These are phyloP conservation scores for Xylaria acuta DNA, from an alignment of 495 filamentous ascomycete species.

Conservation along the genomic window DNA sequence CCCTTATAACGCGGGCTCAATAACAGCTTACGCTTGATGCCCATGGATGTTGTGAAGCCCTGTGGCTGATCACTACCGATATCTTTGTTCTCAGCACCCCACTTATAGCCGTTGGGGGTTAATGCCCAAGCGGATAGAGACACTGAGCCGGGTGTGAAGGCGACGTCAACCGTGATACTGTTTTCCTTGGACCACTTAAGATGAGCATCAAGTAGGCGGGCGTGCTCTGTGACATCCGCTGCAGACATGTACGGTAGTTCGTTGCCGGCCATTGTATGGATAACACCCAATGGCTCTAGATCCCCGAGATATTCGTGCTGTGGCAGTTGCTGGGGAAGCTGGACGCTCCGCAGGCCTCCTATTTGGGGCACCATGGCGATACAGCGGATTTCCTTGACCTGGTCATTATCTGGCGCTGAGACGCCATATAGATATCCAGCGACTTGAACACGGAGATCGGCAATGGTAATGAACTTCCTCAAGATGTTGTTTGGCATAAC, in stretches of 20 bases:
- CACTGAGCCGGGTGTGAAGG: slow-evolving; percentile 98
- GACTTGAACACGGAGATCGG: slow-evolving; percentile 95
- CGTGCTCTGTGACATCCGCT: slow-evolving; percentile 90
- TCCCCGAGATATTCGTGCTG: slow-evolving; percentile 89
- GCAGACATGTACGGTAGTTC: slow-evolving; percentile 97
- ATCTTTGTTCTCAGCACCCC: slow-evolving; percentile 97
- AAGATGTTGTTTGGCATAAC: slow-evolving; percentile 99
- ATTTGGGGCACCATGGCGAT: slow-evolving; percentile 99
- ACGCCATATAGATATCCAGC: slow-evolving; percentile 94
- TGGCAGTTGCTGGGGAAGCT: slow-evolving; percentile 88
- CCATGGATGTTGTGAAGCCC: slow-evolving; percentile 91
- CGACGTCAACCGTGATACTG: slow-evolving; percentile 93
- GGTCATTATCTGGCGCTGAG: slow-evolving; percentile 91
- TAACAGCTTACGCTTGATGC: slow-evolving; percentile 92
- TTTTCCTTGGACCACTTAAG: slow-evolving; percentile 86
- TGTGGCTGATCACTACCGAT: slow-evolving; percentile 87
- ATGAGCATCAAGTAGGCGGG: slow-evolving; percentile 84
- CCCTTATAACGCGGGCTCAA: slow-evolving; percentile 91
- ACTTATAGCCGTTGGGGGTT: slow-evolving; percentile 91
- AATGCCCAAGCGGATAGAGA: slow-evolving; percentile 92
- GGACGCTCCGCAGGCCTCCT: slow-evolving; percentile 88
- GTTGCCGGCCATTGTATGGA: slow-evolving; percentile 94
- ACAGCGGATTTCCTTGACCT: slow-evolving; percentile 94
- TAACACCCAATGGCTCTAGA: slow-evolving; percentile 91
- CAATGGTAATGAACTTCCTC: slow-evolving; percentile 97